Evolutionary conservation across 176 grass and related monocot species (phyloP).

Genomic region (Saccharum spontaneum): DNA sequence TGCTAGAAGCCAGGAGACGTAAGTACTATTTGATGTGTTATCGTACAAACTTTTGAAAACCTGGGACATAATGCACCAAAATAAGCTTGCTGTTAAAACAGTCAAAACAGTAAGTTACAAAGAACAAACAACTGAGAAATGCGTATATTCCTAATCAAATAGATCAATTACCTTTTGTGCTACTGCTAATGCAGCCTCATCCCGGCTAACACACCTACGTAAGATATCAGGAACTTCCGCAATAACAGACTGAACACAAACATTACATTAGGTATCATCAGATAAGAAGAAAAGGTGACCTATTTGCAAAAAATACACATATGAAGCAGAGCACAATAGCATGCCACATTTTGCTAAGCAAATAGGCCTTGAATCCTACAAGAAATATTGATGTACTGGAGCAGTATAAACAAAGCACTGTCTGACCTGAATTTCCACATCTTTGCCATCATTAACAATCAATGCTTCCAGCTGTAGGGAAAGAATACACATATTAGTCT

Average conservation of each 20-base stretch:
- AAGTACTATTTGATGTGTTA: slow-evolving; percentile 60
- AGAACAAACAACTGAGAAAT: slow-evolving; percentile 14
- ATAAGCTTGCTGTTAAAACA: neutral
- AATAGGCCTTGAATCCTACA: neutral
- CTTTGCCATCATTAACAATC: slow-evolving; percentile 71
- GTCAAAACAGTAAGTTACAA: neutral
- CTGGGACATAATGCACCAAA: slow-evolving; percentile 39
- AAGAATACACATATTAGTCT: slow-evolving; percentile 9
- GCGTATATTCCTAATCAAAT: slow-evolving; percentile 4
- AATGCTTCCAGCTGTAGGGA: slow-evolving; percentile 54
- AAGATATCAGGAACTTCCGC: slow-evolving; percentile 79
- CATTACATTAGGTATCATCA: slow-evolving; percentile 17
- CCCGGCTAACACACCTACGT: slow-evolving; percentile 69
- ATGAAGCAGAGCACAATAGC: neutral
- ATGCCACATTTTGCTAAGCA: neutral
- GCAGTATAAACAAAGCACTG: neutral
- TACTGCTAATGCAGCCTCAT: slow-evolving; percentile 76
- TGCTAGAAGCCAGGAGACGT: slow-evolving; percentile 57
- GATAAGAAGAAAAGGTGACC: neutral
- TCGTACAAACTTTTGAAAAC: slow-evolving; percentile 84
- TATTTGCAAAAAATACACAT: neutral
- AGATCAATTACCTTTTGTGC: slow-evolving; percentile 66
- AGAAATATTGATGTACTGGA: slow-evolving; percentile 8
- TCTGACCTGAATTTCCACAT: slow-evolving; percentile 73
- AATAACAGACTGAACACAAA: slow-evolving; percentile 60